These are phyloP conservation scores for Ophiostoma sp. DNA, from an alignment of 2,329 filamentous ascomycete species.

Conservation along the genomic window DNA sequence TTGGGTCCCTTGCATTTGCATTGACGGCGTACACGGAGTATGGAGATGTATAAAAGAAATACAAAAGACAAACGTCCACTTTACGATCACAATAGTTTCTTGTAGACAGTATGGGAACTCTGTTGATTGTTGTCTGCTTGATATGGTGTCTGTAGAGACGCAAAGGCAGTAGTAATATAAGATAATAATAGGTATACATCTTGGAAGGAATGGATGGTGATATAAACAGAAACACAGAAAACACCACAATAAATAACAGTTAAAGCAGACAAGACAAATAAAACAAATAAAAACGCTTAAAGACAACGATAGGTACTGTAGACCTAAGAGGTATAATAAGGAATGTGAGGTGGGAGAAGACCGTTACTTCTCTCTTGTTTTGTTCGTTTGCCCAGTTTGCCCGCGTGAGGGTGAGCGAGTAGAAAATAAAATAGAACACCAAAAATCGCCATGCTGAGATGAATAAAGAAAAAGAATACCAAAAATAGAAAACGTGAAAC, in stretches of 20 bases:
- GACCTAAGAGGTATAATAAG: conserved; percentile 8
- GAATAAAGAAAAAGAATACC: conserved; percentile 17
- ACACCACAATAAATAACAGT: conserved; percentile 7
- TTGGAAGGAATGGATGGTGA: neutral
- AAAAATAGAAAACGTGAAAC: neutral
- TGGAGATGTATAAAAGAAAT: conserved; percentile 2
- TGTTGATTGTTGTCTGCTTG: conserved; percentile 5
- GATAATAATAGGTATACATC: conserved; percentile 9
- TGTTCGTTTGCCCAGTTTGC: neutral
- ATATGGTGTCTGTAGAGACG: conserved; percentile 6
- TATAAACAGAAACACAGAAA: conserved; percentile 2
- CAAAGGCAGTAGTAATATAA: conserved; percentile 12
- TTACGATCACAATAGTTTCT: neutral
- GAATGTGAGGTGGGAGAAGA: conserved; percentile 13
- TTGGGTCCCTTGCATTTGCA: conserved; percentile 12
- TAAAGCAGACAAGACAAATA: neutral
- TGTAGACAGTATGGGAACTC: neutral
- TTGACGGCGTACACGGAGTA: neutral
- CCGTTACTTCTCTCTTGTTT: conserved; percentile 12
- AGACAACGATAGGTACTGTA: neutral
- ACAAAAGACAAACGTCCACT: neutral
- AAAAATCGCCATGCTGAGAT: conserved; percentile 18
- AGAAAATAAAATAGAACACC: neutral
- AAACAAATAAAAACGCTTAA: conserved; percentile 11
- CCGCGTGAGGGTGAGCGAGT: neutral